These are phyloP conservation scores for Backusella sp. DNA, from an alignment of 192 early-diverging fungal species.

Conservation along the genomic window DNA sequence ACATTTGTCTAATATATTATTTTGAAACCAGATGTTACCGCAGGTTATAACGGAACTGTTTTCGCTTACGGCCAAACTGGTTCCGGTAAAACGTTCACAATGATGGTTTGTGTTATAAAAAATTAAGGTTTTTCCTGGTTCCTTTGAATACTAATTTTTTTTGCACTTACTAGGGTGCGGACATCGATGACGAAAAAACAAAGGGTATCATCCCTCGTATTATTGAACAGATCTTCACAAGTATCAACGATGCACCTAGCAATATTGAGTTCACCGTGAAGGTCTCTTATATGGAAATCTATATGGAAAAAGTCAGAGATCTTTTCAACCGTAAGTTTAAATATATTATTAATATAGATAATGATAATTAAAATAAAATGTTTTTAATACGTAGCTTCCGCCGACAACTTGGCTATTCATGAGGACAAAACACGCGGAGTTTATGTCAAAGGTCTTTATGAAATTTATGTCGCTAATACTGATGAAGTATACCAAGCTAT, in stretches of 20 bases:
- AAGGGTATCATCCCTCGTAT: conserved; percentile 98
- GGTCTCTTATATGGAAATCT: conserved; percentile 99
- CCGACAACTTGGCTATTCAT: conserved; percentile 93
- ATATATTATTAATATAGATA: not conserved
- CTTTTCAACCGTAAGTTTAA: conserved; percentile 78
- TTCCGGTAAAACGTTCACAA: conserved; percentile 95
- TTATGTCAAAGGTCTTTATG: conserved; percentile 96
- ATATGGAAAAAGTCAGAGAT: conserved; percentile 99
- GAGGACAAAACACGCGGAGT: conserved; percentile 97
- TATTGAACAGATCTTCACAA: conserved; percentile 91
- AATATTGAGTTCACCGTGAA: conserved; percentile 98
- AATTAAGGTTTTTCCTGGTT: not conserved
- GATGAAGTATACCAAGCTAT: conserved; percentile 97
- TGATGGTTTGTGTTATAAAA: conserved; percentile 65
- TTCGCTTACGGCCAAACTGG: conserved; percentile 99
- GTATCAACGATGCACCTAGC: conserved; percentile 87
- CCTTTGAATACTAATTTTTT: not conserved
- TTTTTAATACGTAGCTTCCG: conserved; percentile 47
- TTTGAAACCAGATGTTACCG: conserved; percentile 20
- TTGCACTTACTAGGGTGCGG: conserved; percentile 67
- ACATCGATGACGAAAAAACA: conserved; percentile 87
- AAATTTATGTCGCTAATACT: conserved; percentile 96
- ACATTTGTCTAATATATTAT: conserved; percentile 1
- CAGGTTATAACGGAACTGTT: conserved; percentile 97
- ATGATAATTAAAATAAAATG: no score